Evolutionary conservation across 305 asterid species (phyloP), one percentile per base, ranked within the genome.

Genomic region (Fraxinus velutina): DNA sequence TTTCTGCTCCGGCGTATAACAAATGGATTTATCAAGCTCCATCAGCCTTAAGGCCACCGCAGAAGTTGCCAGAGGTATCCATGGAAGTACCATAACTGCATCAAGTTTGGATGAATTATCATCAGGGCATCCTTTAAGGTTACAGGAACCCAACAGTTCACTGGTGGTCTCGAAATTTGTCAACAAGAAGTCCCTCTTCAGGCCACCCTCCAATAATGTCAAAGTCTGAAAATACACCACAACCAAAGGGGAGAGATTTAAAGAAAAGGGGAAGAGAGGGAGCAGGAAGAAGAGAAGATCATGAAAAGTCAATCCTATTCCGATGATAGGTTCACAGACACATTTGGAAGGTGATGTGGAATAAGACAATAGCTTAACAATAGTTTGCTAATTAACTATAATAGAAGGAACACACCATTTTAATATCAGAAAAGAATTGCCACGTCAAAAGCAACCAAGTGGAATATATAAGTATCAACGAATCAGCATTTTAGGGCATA

Each of bases 11-110:
- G 70, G 79, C 0, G 89, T 82, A 79, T 92, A 92, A 84, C 78
- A 90, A 80, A 92, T 87, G 82, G 97, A 91, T 60, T 87, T 1
- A 82, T 93, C 96, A 22, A 93, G 86, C 80, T 92, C 97, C 96
- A 89, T 88, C 83, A 92, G 90, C 91, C 95, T 89, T 66, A 93
- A 84, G 29, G 93, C 93, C 81, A 92, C 94, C 29, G 96, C 97
- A 75, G 97, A 52, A 7, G 92, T 83, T 70, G 98, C 90, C 81
- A 71, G 89, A 80, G 98, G 97, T 82, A 94, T 83, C 97, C 97
- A 94, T 66, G 98, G 95, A 85, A 91, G 93, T 36, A 89, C 90
- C 50, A 82, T 74, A 80, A 89, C 83, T 17, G 19, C 83, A 73
- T 83, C 90, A 50, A 86, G 80, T 64, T 66, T 34, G 12, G 89